These are phyloP conservation scores for Isoetes taiwanensis DNA, from an alignment of 75 land plant species.

Conservation along the genomic window DNA sequence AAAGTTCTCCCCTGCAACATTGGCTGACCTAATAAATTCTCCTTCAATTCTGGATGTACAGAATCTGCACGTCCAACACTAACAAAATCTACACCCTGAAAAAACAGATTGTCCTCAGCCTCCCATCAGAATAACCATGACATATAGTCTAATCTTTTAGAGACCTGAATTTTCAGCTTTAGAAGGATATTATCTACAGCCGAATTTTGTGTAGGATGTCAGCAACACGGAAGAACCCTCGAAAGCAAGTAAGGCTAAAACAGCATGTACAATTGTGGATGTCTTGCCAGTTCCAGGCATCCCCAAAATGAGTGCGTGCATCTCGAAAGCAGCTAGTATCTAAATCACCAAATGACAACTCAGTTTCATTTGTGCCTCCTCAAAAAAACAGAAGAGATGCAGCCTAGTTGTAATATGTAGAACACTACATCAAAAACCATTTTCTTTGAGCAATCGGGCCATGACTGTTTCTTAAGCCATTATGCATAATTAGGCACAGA, in stretches of 20 bases:
- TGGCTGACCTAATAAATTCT: too few species aligned
- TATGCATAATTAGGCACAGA: too few species aligned
- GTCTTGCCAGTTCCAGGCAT: constrained; percentile 98
- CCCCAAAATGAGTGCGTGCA: constrained; percentile 74
- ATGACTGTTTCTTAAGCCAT: too few species aligned
- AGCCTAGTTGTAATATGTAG: too few species aligned
- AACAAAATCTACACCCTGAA: constrained; percentile 68
- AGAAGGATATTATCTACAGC: constrained; percentile 84
- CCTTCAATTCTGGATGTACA: constrained; percentile 52
- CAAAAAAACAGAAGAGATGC: too few species aligned
- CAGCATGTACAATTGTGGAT: constrained; percentile 89
- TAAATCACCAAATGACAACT: constrained; percentile 17
- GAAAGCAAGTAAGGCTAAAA: constrained; percentile 62
- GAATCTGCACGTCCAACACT: constrained; percentile 60
- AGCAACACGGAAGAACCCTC: constrained; percentile 69
- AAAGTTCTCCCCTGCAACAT: too few species aligned
- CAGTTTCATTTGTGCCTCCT: too few species aligned
- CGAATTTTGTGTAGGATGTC: constrained; percentile 85
- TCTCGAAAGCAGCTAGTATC: constrained; percentile 73
- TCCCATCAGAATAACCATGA: background rate
- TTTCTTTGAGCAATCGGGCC: too few species aligned
- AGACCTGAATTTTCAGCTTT: constrained; percentile 73
- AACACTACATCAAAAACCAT: too few species aligned
- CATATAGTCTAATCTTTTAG: background rate
- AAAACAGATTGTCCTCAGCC: too few species aligned